Evolutionary conservation across 2,329 filamentous ascomycete species (phyloP), one percentile per base, ranked within the genome.

Genomic region (Akanthomyces uredinophilus): DNA sequence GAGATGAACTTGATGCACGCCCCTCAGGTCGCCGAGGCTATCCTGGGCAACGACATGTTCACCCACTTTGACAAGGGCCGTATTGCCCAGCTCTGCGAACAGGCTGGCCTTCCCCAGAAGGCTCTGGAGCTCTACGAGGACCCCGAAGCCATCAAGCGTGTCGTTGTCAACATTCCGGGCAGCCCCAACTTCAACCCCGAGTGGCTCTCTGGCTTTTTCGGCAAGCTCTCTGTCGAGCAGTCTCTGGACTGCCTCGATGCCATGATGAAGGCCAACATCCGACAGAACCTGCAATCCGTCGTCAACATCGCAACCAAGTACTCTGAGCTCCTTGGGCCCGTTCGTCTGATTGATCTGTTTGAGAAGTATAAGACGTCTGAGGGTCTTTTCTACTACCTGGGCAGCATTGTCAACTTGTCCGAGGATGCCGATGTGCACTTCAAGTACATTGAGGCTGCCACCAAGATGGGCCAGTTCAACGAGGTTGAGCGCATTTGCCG

Each of bases 1-100:
- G 96, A 99, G 82, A 98, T 99, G 93, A 99, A 99, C 76, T 79
- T 99, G 65, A 83, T 96, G 77, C 96, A 96, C 68, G 96, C 95
- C 1, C 95, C 95, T 56, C 95, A 98, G 75, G 96, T 99, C 60
- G 95, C 96, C 4, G 96, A 99, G 75, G 95, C 95, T 39, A 99
- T 99, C 68, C 85, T 99, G 46, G 91, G 94, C 67, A 99, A 99
- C 71, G 92, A 98, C 70, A 97, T 99, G 90, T 98, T 99, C 78
- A 92, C 92, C 0, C 87, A 99, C 78, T 99, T 96, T 71, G 95
- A 99, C 78, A 96, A 91, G 80, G 79, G 87, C 51, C 89, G 92
- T 66, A 91, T 99, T 75, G 91, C 94, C 27, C 85, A 89, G 67
- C 84, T 99, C 60, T 99, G 95, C 74, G 95, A 99, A 79, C 90